Conservation (phyloP, 768 basidiomycete genomes). For the Nidularia pulvinata region DNA sequence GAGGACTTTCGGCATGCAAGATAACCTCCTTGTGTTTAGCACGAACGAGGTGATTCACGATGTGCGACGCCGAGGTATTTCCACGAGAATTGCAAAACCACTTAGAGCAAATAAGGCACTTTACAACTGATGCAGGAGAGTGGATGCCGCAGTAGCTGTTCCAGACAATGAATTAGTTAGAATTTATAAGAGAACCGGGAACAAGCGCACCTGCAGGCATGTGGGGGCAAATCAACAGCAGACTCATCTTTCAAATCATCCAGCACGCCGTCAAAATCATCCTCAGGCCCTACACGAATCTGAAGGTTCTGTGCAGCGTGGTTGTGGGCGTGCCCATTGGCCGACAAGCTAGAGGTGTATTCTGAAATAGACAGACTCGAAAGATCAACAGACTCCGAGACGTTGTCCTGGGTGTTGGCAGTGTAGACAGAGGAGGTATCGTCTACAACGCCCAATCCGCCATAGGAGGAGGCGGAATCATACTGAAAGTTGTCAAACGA, state of each 20-base stretch:
- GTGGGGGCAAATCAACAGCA: conserved; percentile 79
- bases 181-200: conserved; percentile 6
- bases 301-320: conserved; percentile 22
- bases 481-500: conserved; percentile 87
- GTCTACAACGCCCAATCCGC: conserved; percentile 71
- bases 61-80: conserved; percentile 97
- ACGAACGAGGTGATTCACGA: conserved; percentile 98
- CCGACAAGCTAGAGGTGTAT: conserved; percentile 42
- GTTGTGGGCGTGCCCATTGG: conserved; percentile 36
- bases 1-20: conserved; percentile 90
- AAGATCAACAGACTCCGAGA: conserved; percentile 58
- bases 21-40: conserved; percentile 99
- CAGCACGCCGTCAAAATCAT: conserved; percentile 88
- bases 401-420: conserved; percentile 60
- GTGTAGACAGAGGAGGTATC: conserved; percentile 85
- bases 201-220: conserved; percentile 87
- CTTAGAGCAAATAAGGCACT: conserved; percentile 88
- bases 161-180: conserved; percentile 6
- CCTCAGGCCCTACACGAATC: conserved; percentile 46
- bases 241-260: conserved; percentile 88
- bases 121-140: conserved; percentile 96
- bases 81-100: conserved; percentile 99
- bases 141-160: conserved; percentile 97
- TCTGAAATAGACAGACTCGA: conserved; percentile 70
- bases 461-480: conserved; percentile 82